phyloP scores from a whole-genome alignment of 805 yeast species.

The Ascoidea rubescens region DNA sequence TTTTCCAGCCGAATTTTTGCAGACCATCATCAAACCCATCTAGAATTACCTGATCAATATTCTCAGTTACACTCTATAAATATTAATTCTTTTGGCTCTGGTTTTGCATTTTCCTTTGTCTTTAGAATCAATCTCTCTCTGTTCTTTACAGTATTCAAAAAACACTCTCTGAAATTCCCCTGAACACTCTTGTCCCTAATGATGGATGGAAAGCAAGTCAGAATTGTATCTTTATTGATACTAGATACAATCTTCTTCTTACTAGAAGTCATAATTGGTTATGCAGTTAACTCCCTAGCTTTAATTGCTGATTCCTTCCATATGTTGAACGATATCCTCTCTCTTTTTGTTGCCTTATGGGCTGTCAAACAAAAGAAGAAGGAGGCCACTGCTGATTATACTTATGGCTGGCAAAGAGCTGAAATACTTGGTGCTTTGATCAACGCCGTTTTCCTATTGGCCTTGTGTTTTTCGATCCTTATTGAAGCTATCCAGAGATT shows the following conservation, averaged over 20 bases:
- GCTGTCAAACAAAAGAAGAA: slow-evolving; percentile 79
- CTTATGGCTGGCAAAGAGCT: slow-evolving; percentile 97
- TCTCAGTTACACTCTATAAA: too few species aligned
- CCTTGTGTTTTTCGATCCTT: slow-evolving; percentile 81
- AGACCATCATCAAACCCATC: too few species aligned
- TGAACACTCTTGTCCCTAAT: neutral
- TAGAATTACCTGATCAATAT: too few species aligned
- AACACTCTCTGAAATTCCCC: too few species aligned
- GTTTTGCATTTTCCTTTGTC: too few species aligned
- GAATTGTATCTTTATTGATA: slow-evolving; percentile 56
- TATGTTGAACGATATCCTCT: slow-evolving; percentile 90
- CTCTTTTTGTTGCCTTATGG: slow-evolving; percentile 85
- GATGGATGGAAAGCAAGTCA: slow-evolving; percentile 39
- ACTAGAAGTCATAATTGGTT: slow-evolving; percentile 74
- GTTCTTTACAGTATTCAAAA: too few species aligned
- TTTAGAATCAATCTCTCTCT: too few species aligned
- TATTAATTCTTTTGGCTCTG: too few species aligned
- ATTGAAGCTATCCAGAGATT: slow-evolving; percentile 90
- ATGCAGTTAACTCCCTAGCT: slow-evolving; percentile 87
- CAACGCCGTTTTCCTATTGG: slow-evolving; percentile 85
- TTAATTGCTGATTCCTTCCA: slow-evolving; percentile 94
- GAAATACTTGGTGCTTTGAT: slow-evolving; percentile 91
- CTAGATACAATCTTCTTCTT: slow-evolving; percentile 78
- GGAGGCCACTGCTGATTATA: slow-evolving; percentile 76
- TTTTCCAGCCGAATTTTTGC: too few species aligned